Evolutionary conservation across 305 asterid genomes (phyloP), one percentile per base, ranked within the genome.

Genomic region (Fraxinus sp.): DNA sequence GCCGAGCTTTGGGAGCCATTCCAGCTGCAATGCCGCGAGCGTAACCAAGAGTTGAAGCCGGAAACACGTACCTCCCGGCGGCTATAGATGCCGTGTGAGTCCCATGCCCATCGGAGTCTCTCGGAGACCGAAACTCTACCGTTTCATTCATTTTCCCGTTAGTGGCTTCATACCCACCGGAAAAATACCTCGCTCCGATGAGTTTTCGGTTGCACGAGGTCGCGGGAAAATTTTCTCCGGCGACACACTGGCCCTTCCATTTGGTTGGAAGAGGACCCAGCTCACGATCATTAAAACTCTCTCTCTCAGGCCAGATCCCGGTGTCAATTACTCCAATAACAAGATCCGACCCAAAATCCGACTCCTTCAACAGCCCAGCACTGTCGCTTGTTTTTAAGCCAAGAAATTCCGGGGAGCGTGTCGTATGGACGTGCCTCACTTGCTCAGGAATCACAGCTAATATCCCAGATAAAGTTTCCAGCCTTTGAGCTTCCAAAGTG

Each of bases 281-380:
- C 79, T 91, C 90, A n/a, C 86, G 86, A 84, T 95, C 98, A 20
- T 88, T 80, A 18, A 95, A 95, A 85, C 98, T 94, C 74, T 84
- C 87, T 18, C 97, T 88, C 89, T 95, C 98, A 3, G 98, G 98
- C 98, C 98, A 95, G 90, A 95, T 92, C 93, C 98, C 98, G 52
- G 98, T 92, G 82, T 95, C 98, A 74, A 95, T 80, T 0, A 94
- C 97, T 1, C 92, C 98, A 9, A 95, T 89, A 0, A 95, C 98
- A 32, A 95, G 94, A 91, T 95, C 97, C 81, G 98, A 91, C 59
- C 98, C 98, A 66, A 84, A 95, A 85, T 93, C 97, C 13, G 97
- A 88, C 80, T 94, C 98, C 79, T 84, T 90, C 39, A 92, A 74
- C 85, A 91, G 76, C 26, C 98, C 97, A 5, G 96, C 93, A 30